Conservation (phyloP, 176 grass and related monocot species). For the Saccharum spontaneum region DNA sequence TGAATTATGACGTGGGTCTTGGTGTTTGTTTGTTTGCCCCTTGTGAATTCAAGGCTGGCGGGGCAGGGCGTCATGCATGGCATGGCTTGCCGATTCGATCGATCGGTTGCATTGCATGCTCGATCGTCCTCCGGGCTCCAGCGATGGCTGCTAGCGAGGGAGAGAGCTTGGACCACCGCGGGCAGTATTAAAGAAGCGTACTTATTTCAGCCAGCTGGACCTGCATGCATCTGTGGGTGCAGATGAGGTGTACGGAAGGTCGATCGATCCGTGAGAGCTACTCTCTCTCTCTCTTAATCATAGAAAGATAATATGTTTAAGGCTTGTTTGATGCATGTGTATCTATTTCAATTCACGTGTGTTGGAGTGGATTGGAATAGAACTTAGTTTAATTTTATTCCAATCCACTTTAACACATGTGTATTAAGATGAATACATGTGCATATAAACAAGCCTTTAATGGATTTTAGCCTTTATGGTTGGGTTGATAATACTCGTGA, state of each 20-base stretch:
- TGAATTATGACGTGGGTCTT: constrained; percentile 12
- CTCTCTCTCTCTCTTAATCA: background rate
- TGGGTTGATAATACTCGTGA: no score
- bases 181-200: constrained; percentile 23
- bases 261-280: background rate
- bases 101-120: background rate
- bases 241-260: background rate
- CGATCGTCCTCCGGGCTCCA: background rate
- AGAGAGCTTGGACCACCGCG: constrained; percentile 8
- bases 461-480: no score
- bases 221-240: background rate
- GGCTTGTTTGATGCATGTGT: no score
- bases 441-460: no score
- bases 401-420: no score
- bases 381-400: no score
- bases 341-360: no score
- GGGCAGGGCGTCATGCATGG: constrained; percentile 9
- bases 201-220: constrained; percentile 21
- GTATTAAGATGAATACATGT: no score
- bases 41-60: constrained; percentile 11
- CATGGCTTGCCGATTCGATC: constrained; percentile 29
- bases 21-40: background rate
- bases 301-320: no score
- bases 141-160: background rate
- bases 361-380: no score